Base-by-base conservation (phyloP, 257 asterid species). In the Ballota nigra region DNA sequence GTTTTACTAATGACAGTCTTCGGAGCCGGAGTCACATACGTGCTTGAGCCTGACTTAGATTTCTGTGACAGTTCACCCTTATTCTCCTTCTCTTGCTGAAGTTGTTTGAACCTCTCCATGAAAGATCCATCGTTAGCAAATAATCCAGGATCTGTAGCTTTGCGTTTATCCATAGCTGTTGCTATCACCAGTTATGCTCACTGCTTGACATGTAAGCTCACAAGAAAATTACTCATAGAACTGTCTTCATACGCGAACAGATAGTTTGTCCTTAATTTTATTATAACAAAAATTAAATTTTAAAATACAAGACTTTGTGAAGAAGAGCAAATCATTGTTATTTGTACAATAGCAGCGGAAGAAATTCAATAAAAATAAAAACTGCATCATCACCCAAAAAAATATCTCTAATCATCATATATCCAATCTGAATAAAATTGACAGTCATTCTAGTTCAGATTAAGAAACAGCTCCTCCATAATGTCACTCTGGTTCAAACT, bases 61-160 rank as follows among this genome's bases (percentile, higher is more conserved):
- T 84, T 86, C 69, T 73, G 82, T 11, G 11, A 34, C 16, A 51
- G 72, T 62, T 78, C 77, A 58, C 58, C 75, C 76, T 85, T 83
- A 82, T 86, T 86, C 68, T 83, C 84, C 64, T 89, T 78, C 80
- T 86, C 83, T 75, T 89, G 86, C 68, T 95, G 96, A 79, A 89
- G 91, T 81, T 92, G 95, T 83, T 89, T 92, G 83, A 95, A 95
- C 84, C 91, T 92, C 97, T 89, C 98, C 98, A 91, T 76, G 84
- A 92, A 95, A 61, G 99, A 95, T 62, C 99, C 98, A 73, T 95
- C 99, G 71, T 94, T 94, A 75, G 83, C 93, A 82, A 91, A 89
- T 66, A 95, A 79, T 74, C 93, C 78, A 53, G 83, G 77, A 84
- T 79, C 85, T 63, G 62, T 78, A 75, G 77, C 79, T 53, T 53